Evolutionary conservation across 208 protist species (phyloP), one percentile per base, ranked within the genome.

Genomic region (Leptomonas seymouri): DNA sequence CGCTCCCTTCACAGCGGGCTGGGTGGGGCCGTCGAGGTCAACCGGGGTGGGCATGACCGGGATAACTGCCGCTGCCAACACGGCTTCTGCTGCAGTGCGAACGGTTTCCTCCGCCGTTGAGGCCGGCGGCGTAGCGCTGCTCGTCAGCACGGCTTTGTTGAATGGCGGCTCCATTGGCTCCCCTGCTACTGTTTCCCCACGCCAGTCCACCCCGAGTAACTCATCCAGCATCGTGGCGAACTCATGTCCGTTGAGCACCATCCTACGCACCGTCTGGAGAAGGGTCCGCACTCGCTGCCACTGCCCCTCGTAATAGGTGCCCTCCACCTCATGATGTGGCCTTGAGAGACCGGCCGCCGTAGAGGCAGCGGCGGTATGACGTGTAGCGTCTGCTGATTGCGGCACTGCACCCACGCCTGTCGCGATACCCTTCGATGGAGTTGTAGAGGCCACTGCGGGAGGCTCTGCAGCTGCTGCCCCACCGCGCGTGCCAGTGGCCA

Each of bases 211-310:
- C 2, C 85, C 83, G 23, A 90, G 67, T 15, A 57, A 27, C 5
- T 53, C 70, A 53, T 85, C 76, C 27, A 90, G 51, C 5, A 66
- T 55, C 28, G n/a, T n/a, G 11, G 54, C 55, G n/a, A 91, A n/a
- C 76, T 91, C 85, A 8, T 71, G 67, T 14, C 48, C 53, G 51
- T 91, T 93, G 12, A 80, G 68, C 11, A 90, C 66, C 12, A 85
- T 61, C 0, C 36, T 41, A 6, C 65, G 66, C 31, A 88, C 49
- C 39, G 50, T 49, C 36, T 69, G 30, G 12, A 91, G 82, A 45
- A 84, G 75, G 1, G 30, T 16, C 8, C 81, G 71, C 45, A 90
- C 80, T 2, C 73, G 57, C 30, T 73, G 49, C 87, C 84, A 93
- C 51, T 89, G 74, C 39, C 66, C 72, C 51, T 71, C 73, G 36